These are phyloP conservation scores for Hypsizygus marmoreus DNA, from an alignment of 768 basidiomycete genomes.

Conservation along the genomic window DNA sequence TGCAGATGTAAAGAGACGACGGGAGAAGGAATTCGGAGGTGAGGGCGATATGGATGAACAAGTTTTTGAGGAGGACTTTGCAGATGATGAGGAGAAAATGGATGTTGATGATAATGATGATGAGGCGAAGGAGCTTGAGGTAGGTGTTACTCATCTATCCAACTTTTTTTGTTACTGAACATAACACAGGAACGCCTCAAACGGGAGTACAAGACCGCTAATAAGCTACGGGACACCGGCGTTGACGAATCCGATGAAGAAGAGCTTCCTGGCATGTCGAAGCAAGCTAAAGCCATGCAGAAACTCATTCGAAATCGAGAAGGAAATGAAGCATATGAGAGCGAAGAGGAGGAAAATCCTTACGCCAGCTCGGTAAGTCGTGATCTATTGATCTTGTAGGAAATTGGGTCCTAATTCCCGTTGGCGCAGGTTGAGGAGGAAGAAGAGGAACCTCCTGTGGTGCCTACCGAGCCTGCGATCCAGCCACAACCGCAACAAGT, in stretches of 20 bases:
- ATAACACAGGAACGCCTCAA: constrained; percentile 73
- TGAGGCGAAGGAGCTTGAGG: constrained; percentile 83
- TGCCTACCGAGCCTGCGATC: constrained; percentile 42
- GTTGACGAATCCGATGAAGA: constrained; percentile 80
- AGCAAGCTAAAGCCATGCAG: constrained; percentile 79
- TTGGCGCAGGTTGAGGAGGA: constrained; percentile 65
- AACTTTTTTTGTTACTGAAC: constrained; percentile 9
- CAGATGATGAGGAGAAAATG: constrained; percentile 85
- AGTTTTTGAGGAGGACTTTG: constrained; percentile 80
- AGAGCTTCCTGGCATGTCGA: constrained; percentile 56
- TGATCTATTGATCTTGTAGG: neutral
- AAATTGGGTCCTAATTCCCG: neutral
- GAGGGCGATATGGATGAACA: constrained; percentile 86
- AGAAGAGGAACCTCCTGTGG: constrained; percentile 63
- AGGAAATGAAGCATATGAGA: constrained; percentile 80
- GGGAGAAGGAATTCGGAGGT: constrained; percentile 62
- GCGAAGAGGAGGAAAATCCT: constrained; percentile 82
- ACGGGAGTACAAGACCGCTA: constrained; percentile 77
- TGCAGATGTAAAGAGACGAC: constrained; percentile 42
- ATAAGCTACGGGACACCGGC: constrained; percentile 68
- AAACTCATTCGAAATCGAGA: constrained; percentile 85
- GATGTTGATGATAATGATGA: constrained; percentile 77
- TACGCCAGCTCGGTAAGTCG: constrained; percentile 73
- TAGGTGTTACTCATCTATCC: constrained; percentile 27
- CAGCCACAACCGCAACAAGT: constrained; percentile 50